A percentile compares a stretch with the other conserved stretches of the same genome.
Conservation (phyloP, 139 green algal species). For the Closterium sp. region DNA sequence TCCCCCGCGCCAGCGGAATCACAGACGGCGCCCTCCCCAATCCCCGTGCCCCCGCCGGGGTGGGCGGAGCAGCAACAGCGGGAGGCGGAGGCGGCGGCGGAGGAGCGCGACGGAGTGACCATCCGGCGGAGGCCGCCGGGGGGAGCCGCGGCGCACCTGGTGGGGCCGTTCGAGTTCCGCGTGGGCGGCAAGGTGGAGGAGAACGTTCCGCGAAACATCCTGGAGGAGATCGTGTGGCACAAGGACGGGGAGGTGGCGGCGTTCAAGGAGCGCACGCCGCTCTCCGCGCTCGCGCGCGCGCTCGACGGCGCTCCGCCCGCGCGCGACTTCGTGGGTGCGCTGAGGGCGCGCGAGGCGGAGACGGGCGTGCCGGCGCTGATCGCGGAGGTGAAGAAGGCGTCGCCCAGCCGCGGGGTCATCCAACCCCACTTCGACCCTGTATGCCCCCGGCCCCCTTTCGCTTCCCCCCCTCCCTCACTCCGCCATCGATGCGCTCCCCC, state of each 20-base stretch:
- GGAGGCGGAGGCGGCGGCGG: not conserved
- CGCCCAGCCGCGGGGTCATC: conserved; percentile 90
- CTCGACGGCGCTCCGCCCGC: conserved; percentile 60
- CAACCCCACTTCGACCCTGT: conserved; percentile 95
- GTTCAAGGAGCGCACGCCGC: conserved; percentile 61
- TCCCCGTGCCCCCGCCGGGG: not conserved
- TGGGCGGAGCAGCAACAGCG: not conserved
- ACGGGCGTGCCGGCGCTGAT: conserved; percentile 89
- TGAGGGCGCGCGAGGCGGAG: conserved; percentile 47
- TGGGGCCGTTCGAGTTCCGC: conserved; percentile 28
- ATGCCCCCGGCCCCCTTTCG: conserved; percentile 18
- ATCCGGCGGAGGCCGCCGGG: conserved; percentile 49
- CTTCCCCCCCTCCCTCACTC: too few species aligned
- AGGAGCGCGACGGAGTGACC: conserved; percentile 28
- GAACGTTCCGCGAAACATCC: conserved; percentile 91
- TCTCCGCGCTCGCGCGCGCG: conserved; percentile 57
- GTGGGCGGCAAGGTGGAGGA: conserved; percentile 61
- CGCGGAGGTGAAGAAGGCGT: conserved; percentile 98
- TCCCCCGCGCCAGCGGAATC: not conserved
- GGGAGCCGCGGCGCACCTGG: not conserved
- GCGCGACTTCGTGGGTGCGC: conserved; percentile 83
- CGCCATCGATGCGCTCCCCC: too few species aligned
- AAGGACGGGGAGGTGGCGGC: conserved; percentile 36
- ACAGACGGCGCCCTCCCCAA: not conserved
- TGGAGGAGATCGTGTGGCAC: conserved; percentile 98